These are phyloP conservation scores for Croton laevigatus DNA, from an alignment of 441 rosid genomes.

Conservation along the genomic window DNA sequence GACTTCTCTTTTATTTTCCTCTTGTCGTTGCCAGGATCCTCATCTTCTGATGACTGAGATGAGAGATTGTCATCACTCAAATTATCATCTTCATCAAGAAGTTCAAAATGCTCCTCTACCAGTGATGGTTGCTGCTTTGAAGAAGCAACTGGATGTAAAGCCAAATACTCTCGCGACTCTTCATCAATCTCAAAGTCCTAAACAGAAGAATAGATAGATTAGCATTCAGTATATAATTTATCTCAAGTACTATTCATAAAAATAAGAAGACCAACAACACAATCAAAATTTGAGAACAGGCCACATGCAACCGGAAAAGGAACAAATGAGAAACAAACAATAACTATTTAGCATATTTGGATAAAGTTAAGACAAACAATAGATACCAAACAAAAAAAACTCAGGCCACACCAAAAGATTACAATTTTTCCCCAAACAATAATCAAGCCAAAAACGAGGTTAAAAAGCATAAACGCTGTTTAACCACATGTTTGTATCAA, in stretches of 20 bases:
- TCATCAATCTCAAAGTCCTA: slow-evolving; percentile 77
- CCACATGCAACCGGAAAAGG: slow-evolving; percentile 3
- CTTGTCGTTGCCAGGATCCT: slow-evolving; percentile 31
- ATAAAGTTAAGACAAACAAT: too few species aligned
- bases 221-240: background rate
- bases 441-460: background rate
- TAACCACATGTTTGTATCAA: background rate
- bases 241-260: background rate
- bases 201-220: slow-evolving; percentile 1
- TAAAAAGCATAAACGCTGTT: background rate
- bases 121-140: slow-evolving; percentile 57
- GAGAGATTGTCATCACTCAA: slow-evolving; percentile 53
- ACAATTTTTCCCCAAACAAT: background rate
- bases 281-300: slow-evolving; percentile 2
- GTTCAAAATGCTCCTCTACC: slow-evolving; percentile 82
- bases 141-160: slow-evolving; percentile 70
- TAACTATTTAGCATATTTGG: too few species aligned
- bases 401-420: background rate
- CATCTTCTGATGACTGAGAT: slow-evolving; percentile 47
- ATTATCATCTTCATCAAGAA: slow-evolving; percentile 44
- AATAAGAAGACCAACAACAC: background rate
- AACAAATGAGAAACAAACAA: background rate
- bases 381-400: too few species aligned
- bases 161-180: slow-evolving; percentile 55
- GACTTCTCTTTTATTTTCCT: slow-evolving; percentile 41